Evolutionary conservation across 257 asterid genomes (phyloP), one percentile per base, ranked within the genome.

Genomic region (Sherardia arvensis): DNA sequence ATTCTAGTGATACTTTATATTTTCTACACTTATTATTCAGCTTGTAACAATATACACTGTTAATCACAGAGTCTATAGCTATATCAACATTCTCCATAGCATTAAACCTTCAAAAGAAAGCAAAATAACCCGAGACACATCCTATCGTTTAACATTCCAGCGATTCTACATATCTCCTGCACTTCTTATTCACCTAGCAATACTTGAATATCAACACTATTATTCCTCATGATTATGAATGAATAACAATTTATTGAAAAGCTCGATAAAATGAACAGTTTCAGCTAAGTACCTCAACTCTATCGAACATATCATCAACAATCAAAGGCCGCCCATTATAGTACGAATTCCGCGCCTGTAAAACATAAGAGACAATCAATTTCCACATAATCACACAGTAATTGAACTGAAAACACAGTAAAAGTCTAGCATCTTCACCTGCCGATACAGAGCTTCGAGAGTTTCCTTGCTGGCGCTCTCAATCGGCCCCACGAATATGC

Each of bases 281-380:
- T 11, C 11, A 40, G 5, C 66, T 5, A 63, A 49, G 67, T 73
- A 92, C 97, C 93, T 92, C 99, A 59, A 92, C 81, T 79, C 88
- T 87, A 72, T 92, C 99, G 72, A 92, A 89, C 97, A 92, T 92
- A 71, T 89, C 99, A 73, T 92, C 99, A 12, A 89, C 76, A 65
- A 92, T 92, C 69, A 92, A 79, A n/a, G 99, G 99, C 26, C 72
- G 69, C 51, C 99, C 99, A 79, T 91, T 71, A 67, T 90, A 92
- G 71, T 92, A 92, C 23, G 97, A 77, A 69, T 87, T 86, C 67
- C 95, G 80, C 62, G 99, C 97, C 99, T 92, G 70, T 55, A 53
- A 59, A 55, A 66, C 57, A 23, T 57, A 2, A 48, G 11, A 53
- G 27, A 8, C 14, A 38, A 38, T 38, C 9, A 33, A 33, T 33